Base-by-base conservation (phyloP, 1,284 basidiomycete genomes). In the Exobasidium rhododendri region DNA sequence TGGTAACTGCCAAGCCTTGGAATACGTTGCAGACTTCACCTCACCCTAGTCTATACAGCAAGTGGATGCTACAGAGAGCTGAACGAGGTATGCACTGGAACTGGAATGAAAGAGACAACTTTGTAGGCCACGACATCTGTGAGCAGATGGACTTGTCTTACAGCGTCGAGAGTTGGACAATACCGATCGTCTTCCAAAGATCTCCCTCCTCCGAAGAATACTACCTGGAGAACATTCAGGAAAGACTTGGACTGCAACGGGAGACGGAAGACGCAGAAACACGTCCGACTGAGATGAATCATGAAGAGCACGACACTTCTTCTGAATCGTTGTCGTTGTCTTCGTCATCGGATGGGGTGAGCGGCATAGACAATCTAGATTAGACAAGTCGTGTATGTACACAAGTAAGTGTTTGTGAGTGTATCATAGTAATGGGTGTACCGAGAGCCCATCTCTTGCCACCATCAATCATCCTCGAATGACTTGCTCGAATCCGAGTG, bases 361-460 rank as follows among this genome's bases (percentile, higher is more conserved):
- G 28, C 20, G 30, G 52, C 13, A 55, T 55, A 31, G 52, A 55
- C 52, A 31, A 55, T 55, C 29, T 55, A 35, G 52, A 58, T 58
- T 59, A 13, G 32, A 11, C 13, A 13, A 35, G 47, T 13, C n/a
- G n/a, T n/a, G n/a, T n/a, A n/a, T n/a, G n/a, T n/a, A n/a, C n/a
- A n/a, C n/a, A n/a, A n/a, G n/a, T n/a, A n/a, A n/a, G n/a, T n/a
- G n/a, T n/a, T n/a, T n/a, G n/a, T n/a, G n/a, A n/a, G n/a, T n/a
- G n/a, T n/a, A n/a, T n/a, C n/a, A n/a, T n/a, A n/a, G n/a, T n/a
- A n/a, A n/a, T n/a, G n/a, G n/a, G n/a, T n/a, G n/a, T n/a, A n/a
- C n/a, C n/a, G n/a, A n/a, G n/a, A n/a, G n/a, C n/a, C n/a, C n/a
- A n/a, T n/a, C n/a, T n/a, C n/a, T n/a, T n/a, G n/a, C n/a, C n/a